Evolutionary conservation across 371 early-diverging fungal genomes (phyloP), one percentile per base, ranked within the genome.

Genomic region (Haplosporangium sp.): DNA sequence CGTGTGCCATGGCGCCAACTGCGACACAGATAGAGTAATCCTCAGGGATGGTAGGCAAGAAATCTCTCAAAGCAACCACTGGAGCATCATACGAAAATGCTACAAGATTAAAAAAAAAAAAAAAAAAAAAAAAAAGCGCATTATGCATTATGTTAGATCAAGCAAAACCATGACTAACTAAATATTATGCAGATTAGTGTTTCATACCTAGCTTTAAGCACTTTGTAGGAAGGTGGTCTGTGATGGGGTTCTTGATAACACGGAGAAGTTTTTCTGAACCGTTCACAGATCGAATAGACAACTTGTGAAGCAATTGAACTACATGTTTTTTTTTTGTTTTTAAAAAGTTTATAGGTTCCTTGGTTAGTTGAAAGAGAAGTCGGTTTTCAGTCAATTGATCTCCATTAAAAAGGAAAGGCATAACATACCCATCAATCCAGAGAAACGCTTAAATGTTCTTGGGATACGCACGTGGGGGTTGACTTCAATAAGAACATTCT

Each of bases 381-480:
- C 20, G 20, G 65, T 27, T 3, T 19, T 9, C 4, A 27, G 20
- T 13, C 50, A 44, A 66, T 56, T 56, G 34, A 56, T 10, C 17
- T 15, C 37, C 57, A 4, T 3, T 44, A 4, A 42, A 45, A 5
- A 8, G 27, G 10, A 1, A 17, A 40, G 47, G 19, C 34, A 40
- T 13, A 40, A 74, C 69, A 71, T 89, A 90, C 92, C 90, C 94
- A 98, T 96, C 62, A 99, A 86, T 50, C 99, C 99, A 66, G 95
- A 93, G 86, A 99, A 99, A 72, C 99, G 94, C 86, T 96, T 97
- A 82, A 96, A 98, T 9, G 99, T 98, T 85, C 99, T 88, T 27
- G 99, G 99, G 76, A 99, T 98, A 75, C 99, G 92, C 65, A 96
- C 96, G 69, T 96, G 95, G 61, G 98, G 98, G 81, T 96, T 97